A percentile compares a stretch with the other conserved stretches of the same genome.
These are phyloP conservation scores for Fragaria vesca DNA, from an alignment of 306 rosid genomes.

Conservation along the genomic window DNA sequence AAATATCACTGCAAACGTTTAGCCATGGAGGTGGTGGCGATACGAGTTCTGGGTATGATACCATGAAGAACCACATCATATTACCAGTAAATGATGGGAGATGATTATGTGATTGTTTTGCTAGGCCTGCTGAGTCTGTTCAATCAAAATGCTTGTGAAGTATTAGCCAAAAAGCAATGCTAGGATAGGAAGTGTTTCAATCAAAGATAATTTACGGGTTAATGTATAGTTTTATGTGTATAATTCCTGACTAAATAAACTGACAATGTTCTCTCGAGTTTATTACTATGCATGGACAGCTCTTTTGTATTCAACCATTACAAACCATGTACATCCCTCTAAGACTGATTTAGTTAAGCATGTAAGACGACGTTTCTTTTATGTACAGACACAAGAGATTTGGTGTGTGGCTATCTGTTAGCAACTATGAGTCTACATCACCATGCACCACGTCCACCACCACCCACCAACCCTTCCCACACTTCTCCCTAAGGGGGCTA, in stretches of 20 bases:
- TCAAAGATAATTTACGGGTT: not conserved
- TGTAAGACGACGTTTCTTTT: not conserved
- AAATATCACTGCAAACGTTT: not conserved
- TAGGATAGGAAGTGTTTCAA: not conserved
- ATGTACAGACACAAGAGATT: not conserved
- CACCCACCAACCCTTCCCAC: not conserved
- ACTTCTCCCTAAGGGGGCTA: not conserved
- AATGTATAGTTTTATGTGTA: not conserved
- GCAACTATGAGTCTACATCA: not conserved
- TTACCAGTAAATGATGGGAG: constrained; percentile 6
- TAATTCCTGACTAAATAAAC: not conserved
- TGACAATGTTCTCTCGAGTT: not conserved
- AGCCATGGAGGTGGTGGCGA: not conserved
- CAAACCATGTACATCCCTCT: not conserved
- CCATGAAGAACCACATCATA: not conserved
- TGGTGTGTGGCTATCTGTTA: not conserved
- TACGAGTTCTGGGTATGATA: not conserved
- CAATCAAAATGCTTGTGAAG: not conserved
- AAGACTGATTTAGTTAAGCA: not conserved
- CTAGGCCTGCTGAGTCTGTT: not conserved
- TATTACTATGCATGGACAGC: not conserved
- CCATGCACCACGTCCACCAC: not conserved
- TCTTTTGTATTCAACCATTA: not conserved
- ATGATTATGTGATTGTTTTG: not conserved
- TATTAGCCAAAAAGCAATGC: not conserved